Conservation (phyloP, 2,329 filamentous ascomycete species). For the Pseudogymnoascus destructans region DNA sequence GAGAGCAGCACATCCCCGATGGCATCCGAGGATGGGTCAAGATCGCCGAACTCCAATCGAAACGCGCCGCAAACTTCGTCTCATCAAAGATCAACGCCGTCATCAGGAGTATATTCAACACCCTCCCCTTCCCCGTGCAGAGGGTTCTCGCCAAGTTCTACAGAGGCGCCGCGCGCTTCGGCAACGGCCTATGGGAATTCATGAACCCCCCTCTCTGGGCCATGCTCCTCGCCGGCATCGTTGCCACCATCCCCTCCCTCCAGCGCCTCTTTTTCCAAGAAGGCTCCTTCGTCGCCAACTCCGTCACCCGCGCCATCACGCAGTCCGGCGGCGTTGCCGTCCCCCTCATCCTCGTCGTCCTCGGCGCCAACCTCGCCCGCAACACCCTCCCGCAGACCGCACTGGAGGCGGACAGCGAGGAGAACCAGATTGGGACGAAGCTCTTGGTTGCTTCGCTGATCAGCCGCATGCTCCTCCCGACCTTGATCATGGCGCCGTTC, state of each 20-base stretch:
- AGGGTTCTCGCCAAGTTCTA: slow-evolving; percentile 32
- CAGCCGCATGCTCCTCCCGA: slow-evolving; percentile 85
- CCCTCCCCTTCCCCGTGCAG: slow-evolving; percentile 41
- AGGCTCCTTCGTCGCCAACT: slow-evolving; percentile 84
- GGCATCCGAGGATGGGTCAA: slow-evolving; percentile 32
- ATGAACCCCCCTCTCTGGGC: slow-evolving; percentile 99
- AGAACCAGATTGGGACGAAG: slow-evolving; percentile 54
- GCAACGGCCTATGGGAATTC: slow-evolving; percentile 68
- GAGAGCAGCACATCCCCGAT: slow-evolving; percentile 25
- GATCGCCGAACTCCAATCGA: slow-evolving; percentile 27
- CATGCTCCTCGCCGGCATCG: slow-evolving; percentile 81
- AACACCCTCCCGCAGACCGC: slow-evolving; percentile 63
- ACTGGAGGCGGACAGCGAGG: slow-evolving; percentile 53
- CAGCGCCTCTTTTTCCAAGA: slow-evolving; percentile 79
- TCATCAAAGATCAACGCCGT: slow-evolving; percentile 12
- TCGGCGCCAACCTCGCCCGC: slow-evolving; percentile 85
- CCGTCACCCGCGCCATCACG: slow-evolving; percentile 72
- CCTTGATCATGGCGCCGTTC: slow-evolving; percentile 80
- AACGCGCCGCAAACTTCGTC: slow-evolving; percentile 15
- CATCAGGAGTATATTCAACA: slow-evolving; percentile 28
- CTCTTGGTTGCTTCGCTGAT: slow-evolving; percentile 76
- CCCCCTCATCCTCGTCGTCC: slow-evolving; percentile 84
- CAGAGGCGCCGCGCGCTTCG: slow-evolving; percentile 36
- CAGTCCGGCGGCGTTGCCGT: slow-evolving; percentile 87
- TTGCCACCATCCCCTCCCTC: slow-evolving; percentile 73